phyloP scores from a whole-genome alignment of 257 asterid genomes.

The Datura wrightii region DNA sequence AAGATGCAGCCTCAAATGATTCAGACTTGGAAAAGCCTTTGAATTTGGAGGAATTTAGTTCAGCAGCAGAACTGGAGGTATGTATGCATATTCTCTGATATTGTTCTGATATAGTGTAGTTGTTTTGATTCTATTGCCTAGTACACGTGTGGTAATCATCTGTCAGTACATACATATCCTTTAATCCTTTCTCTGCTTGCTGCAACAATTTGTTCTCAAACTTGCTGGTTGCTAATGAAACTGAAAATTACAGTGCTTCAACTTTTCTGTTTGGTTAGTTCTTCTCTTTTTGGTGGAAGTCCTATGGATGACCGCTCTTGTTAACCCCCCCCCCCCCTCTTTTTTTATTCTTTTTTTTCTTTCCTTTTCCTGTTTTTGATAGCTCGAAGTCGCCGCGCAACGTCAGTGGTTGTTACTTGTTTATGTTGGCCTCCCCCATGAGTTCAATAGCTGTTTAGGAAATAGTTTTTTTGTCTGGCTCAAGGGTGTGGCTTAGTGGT shows the following conservation, averaged over 20 bases:
- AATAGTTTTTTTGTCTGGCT: not conserved
- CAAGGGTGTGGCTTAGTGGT: not conserved
- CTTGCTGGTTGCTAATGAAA: not conserved
- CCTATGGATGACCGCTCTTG: not conserved
- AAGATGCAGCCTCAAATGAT: conserved; percentile 44
- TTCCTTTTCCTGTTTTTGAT: not conserved
- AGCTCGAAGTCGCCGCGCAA: not conserved
- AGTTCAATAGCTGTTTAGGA: not conserved
- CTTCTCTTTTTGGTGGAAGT: not conserved
- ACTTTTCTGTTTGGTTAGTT: not conserved
- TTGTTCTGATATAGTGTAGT: not conserved
- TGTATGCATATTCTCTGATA: conserved; percentile 40
- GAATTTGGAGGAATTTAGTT: conserved; percentile 60
- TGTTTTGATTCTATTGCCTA: not conserved
- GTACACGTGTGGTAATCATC: not conserved
- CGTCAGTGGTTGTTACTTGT: not conserved
- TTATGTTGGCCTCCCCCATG: not conserved
- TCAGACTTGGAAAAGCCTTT: conserved; percentile 51
- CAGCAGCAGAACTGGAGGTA: conserved; percentile 72
- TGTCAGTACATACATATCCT: not conserved
- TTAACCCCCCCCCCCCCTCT: too few relatives aligned
- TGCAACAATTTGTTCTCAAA: not conserved
- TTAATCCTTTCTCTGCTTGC: not conserved
- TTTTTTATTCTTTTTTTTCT: too few relatives aligned
- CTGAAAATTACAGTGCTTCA: not conserved